These are phyloP conservation scores for Hyphopichia pseudoburtonii DNA, from an alignment of 1,139 yeast species.

Conservation along the genomic window DNA sequence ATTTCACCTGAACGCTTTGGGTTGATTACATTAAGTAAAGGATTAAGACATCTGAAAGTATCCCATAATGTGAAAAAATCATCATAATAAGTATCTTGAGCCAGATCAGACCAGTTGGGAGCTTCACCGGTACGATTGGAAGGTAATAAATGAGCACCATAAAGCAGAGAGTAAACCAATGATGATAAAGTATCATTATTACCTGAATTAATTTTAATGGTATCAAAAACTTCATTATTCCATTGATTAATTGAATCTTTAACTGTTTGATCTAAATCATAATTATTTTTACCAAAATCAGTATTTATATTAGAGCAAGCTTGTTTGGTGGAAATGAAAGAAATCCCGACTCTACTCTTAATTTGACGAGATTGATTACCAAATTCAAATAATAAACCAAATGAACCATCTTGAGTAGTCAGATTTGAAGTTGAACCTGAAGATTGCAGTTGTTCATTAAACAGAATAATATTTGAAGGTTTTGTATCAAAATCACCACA, in stretches of 20 bases:
- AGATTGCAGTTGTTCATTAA: background rate
- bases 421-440: constrained; percentile 2
- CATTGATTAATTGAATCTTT: constrained; percentile 21
- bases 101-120: constrained; percentile 21
- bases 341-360: constrained; percentile 30
- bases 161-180: constrained; percentile 29
- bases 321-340: constrained; percentile 28
- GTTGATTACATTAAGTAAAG: constrained; percentile 28
- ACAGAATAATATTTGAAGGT: background rate
- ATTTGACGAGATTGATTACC: constrained; percentile 7
- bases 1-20: constrained; percentile 31
- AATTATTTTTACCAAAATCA: constrained; percentile 18
- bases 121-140: constrained; percentile 38
- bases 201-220: constrained; percentile 15
- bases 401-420: constrained; percentile 15
- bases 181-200: constrained; percentile 21
- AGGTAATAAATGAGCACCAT: constrained; percentile 35
- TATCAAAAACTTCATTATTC: constrained; percentile 26
- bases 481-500: constrained; percentile 25
- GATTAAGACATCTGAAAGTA: constrained; percentile 34
- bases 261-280: constrained; percentile 21
- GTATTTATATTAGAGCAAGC: constrained; percentile 28
- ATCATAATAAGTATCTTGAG: constrained; percentile 31
- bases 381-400: constrained; percentile 24
- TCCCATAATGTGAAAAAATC: constrained; percentile 46